Evolutionary conservation across 805 yeast genomes (phyloP).

Genomic region (Ogataea sp.): DNA sequence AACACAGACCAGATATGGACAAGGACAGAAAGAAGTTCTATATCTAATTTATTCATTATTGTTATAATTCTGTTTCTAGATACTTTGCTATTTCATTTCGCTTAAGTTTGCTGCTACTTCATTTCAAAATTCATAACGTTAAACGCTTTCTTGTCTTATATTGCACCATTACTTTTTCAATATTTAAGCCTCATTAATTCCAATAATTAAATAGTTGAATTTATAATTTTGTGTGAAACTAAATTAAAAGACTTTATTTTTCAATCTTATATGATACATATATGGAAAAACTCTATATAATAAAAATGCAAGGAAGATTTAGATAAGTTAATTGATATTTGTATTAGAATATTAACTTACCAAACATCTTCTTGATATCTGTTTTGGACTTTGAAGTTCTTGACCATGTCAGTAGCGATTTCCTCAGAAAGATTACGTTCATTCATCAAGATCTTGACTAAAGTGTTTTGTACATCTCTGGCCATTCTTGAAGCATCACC

Average conservation of each 20-base stretch:
- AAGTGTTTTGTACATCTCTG: slow-evolving; percentile 74
- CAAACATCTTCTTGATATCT: slow-evolving; percentile 97
- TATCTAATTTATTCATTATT: slow-evolving; percentile 35
- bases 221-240: too few species aligned
- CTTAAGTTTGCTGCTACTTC: too few species aligned
- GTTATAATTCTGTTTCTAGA: too few species aligned
- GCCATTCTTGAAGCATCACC: slow-evolving; percentile 98
- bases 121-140: too few species aligned
- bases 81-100: neutral
- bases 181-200: too few species aligned
- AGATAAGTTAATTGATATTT: neutral
- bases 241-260: too few species aligned
- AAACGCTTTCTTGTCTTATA: too few species aligned
- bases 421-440: slow-evolving; percentile 57
- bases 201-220: too few species aligned
- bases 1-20: slow-evolving; percentile 94
- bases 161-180: too few species aligned
- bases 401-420: slow-evolving; percentile 69
- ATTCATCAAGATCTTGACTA: slow-evolving; percentile 52
- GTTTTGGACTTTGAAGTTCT: slow-evolving; percentile 73
- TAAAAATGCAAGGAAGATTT: too few species aligned
- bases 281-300: too few species aligned
- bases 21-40: slow-evolving; percentile 90
- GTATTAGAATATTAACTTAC: slow-evolving; percentile 32
- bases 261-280: too few species aligned